Evolutionary conservation across 352 stramenopile genomes (phyloP).

Genomic region (Globisporangium iwayamae): DNA sequence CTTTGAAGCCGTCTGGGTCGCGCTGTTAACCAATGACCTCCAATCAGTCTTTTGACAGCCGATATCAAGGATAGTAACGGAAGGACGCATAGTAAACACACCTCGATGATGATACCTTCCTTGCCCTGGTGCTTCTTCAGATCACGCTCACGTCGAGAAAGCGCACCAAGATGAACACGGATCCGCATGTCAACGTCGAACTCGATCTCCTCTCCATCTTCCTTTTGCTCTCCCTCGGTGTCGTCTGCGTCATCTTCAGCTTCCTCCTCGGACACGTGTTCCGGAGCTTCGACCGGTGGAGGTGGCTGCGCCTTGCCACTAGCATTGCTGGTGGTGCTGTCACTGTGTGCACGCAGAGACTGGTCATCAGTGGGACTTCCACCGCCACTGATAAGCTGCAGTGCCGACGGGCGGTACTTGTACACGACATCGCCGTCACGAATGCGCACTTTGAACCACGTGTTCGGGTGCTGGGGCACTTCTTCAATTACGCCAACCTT

Average conservation of each 20-base stretch:
- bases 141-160: conserved; percentile 52
- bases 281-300: conserved; percentile 18
- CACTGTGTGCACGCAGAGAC: conserved; percentile 3
- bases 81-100: conserved; percentile 18
- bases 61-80: background rate
- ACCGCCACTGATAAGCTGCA: conserved; percentile 40
- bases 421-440: conserved; percentile 83
- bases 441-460: conserved; percentile 85
- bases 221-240: conserved; percentile 47
- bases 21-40: conserved; percentile 9
- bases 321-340: background rate
- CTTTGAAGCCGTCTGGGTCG: conserved; percentile 30
- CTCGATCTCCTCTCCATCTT: conserved; percentile 30
- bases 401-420: conserved; percentile 79
- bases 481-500: conserved; percentile 84
- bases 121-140: conserved; percentile 73
- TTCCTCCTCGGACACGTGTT: conserved; percentile 24
- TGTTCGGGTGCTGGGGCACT: conserved; percentile 79
- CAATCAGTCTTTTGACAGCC: background rate
- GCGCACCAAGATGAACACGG: conserved; percentile 38
- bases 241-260: conserved; percentile 24
- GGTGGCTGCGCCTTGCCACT: background rate
- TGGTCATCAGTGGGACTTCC: background rate
- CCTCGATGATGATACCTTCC: conserved; percentile 57
- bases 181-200: conserved; percentile 56